Conservation (phyloP, 345 rosid species). For the Hibiscus trionum region DNA sequence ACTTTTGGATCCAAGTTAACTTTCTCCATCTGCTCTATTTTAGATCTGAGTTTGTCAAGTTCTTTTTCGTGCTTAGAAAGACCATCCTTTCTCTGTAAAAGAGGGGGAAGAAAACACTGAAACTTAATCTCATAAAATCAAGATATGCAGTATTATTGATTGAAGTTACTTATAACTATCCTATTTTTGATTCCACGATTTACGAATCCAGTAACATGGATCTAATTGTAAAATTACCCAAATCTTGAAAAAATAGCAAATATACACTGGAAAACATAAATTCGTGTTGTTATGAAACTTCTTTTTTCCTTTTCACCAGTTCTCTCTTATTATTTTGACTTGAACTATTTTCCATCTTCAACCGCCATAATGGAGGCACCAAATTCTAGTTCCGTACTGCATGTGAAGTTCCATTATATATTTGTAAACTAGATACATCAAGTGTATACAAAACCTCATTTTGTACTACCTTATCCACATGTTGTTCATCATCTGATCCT, state of each 20-base stretch:
- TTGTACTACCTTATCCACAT: constrained; percentile 17
- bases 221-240: background rate
- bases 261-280: background rate
- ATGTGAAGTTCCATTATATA: background rate
- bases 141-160: background rate
- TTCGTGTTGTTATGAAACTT: background rate
- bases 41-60: constrained; percentile 42
- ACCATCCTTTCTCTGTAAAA: constrained; percentile 34
- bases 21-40: constrained; percentile 79
- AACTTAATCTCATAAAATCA: background rate
- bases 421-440: background rate
- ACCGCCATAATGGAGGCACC: background rate
- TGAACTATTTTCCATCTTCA: background rate
- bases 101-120: constrained; percentile 1
- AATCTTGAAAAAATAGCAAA: background rate
- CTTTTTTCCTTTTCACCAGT: background rate
- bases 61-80: constrained; percentile 83
- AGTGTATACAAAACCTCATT: constrained; percentile 25
- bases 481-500: constrained; percentile 32
- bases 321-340: background rate
- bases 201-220: background rate
- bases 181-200: background rate
- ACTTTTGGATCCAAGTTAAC: constrained; percentile 76
- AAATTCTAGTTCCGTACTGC: background rate
- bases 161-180: constrained; percentile 3